Percentiles rank a stretch among this genome's conserved stretches.
Conservation (phyloP, 2,329 filamentous ascomycete species). For the Knufia fluminis region DNA sequence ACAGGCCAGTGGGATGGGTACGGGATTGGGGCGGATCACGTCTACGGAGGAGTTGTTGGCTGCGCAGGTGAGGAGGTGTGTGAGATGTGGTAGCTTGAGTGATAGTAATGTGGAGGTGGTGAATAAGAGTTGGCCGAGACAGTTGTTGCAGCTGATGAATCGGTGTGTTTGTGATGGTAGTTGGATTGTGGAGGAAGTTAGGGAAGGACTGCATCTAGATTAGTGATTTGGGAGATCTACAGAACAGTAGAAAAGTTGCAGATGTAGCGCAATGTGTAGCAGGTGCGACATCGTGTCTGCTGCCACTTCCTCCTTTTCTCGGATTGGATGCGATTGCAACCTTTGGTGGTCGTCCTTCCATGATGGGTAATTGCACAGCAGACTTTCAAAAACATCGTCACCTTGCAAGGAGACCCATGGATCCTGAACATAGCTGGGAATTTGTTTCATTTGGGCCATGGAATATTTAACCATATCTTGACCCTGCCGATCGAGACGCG, state of each 20-base stretch:
- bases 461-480: background rate
- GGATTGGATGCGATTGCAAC: no score
- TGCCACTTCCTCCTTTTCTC: no score
- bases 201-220: background rate
- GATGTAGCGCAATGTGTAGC: background rate
- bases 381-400: no score
- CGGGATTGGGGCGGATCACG: background rate
- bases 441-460: background rate
- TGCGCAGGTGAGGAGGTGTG: slow-evolving; percentile 18
- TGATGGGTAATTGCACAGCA: no score
- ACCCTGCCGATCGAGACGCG: background rate
- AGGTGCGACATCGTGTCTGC: no score
- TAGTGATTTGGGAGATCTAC: background rate
- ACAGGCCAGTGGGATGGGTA: background rate
- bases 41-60: background rate
- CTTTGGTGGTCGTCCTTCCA: no score
- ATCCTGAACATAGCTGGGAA: background rate
- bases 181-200: slow-evolving; percentile 19
- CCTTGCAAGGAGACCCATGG: no score
- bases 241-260: background rate
- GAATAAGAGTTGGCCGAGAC: slow-evolving; percentile 15
- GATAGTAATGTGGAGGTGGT: slow-evolving; percentile 17
- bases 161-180: slow-evolving; percentile 23
- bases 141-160: slow-evolving; percentile 14
- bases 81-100: slow-evolving; percentile 22